These are phyloP conservation scores for Picea sitchensis DNA, from an alignment of 75 land plant genomes.

Conservation along the genomic window DNA sequence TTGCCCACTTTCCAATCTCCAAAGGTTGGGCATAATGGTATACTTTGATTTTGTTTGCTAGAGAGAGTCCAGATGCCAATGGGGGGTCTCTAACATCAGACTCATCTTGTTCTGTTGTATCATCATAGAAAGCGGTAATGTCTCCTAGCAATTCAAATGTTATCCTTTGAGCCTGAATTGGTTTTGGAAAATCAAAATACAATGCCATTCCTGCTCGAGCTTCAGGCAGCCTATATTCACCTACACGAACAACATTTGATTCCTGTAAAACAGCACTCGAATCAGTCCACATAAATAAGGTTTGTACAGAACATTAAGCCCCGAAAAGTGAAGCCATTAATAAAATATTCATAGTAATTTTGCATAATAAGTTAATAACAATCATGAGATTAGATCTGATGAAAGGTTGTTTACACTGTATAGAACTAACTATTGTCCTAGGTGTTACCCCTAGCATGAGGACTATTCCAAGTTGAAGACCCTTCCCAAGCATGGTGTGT, in stretches of 20 bases:
- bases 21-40: constrained; percentile 81
- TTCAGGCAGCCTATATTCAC: constrained; percentile 75
- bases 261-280: constrained; percentile 44
- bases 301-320: background rate
- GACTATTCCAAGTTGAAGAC: too few species aligned
- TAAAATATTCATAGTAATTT: background rate
- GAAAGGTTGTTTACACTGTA: background rate
- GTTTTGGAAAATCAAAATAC: constrained; percentile 83
- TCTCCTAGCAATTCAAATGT: constrained; percentile 83
- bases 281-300: background rate
- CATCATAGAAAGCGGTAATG: constrained; percentile 78
- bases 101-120: constrained; percentile 60
- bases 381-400: background rate
- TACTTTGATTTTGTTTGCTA: constrained; percentile 71
- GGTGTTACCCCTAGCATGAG: too few species aligned
- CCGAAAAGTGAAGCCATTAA: background rate
- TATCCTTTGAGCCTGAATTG: constrained; percentile 45
- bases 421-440: background rate
- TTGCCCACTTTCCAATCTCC: constrained; percentile 81
- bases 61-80: constrained; percentile 67
- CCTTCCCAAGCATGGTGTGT: too few species aligned
- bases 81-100: constrained; percentile 26
- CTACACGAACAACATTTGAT: constrained; percentile 47
- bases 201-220: constrained; percentile 59
- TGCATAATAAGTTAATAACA: background rate